These are phyloP conservation scores for Mangifera indica DNA, from an alignment of 345 rosid genomes.

Conservation along the genomic window DNA sequence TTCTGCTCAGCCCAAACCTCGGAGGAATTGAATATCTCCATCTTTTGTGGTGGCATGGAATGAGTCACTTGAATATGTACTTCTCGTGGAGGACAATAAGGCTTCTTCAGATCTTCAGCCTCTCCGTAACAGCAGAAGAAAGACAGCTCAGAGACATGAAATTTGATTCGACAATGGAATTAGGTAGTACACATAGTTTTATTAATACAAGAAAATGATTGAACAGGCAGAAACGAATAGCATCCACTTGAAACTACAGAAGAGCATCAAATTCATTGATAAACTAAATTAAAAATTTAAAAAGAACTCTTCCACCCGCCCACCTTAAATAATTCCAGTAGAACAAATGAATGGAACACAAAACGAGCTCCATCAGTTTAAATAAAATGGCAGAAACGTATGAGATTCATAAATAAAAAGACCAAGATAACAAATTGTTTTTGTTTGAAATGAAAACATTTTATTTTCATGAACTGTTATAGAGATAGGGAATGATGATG, in stretches of 20 bases:
- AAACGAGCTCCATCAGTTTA: not conserved
- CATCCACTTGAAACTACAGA: constrained; percentile 13
- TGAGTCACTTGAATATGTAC: constrained; percentile 69
- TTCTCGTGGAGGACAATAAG: constrained; percentile 57
- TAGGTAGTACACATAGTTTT: not conserved
- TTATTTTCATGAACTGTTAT: too few relatives aligned
- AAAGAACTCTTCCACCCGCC: not conserved
- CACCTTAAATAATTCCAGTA: constrained; percentile 2
- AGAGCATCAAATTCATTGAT: not conserved
- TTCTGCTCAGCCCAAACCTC: constrained; percentile 69
- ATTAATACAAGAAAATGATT: not conserved
- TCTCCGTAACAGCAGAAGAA: constrained; percentile 41
- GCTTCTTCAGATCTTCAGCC: constrained; percentile 50
- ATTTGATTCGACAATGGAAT: not conserved
- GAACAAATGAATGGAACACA: not conserved
- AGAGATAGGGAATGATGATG: too few relatives aligned
- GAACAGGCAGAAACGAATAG: not conserved
- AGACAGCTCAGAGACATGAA: not conserved
- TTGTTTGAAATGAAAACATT: too few relatives aligned
- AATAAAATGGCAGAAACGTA: not conserved
- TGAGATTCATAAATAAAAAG: too few relatives aligned
- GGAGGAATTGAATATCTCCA: constrained; percentile 53
- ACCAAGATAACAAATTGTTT: too few relatives aligned
- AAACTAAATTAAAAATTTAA: not conserved
- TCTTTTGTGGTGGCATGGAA: constrained; percentile 58